These are phyloP conservation scores for Cucumis hystrix DNA, from an alignment of 306 rosid genomes.

Conservation along the genomic window DNA sequence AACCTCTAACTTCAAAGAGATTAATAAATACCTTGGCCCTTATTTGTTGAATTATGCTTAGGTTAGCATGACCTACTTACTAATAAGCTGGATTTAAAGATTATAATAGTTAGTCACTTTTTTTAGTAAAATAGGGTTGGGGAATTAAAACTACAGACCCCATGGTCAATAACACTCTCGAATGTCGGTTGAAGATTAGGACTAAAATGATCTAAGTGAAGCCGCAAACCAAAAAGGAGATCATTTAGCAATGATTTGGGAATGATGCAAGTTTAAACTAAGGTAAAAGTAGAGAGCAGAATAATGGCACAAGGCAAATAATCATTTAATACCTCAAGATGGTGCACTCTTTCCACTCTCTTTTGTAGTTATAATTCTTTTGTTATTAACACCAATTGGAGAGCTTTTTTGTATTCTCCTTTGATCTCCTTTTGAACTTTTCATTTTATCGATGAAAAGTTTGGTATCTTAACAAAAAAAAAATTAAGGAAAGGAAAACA, in stretches of 20 bases:
- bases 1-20: neutral
- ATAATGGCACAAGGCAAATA: neutral
- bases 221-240: neutral
- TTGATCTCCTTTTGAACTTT: conserved; percentile 7
- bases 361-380: neutral
- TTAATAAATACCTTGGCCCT: neutral
- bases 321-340: conserved; percentile 1
- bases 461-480: conserved; percentile 1
- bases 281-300: neutral
- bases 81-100: neutral
- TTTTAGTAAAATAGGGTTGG: too few species aligned
- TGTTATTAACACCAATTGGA: neutral
- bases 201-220: neutral
- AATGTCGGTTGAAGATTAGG: neutral
- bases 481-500: neutral
- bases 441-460: conserved; percentile 7
- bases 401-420: conserved; percentile 5
- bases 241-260: neutral
- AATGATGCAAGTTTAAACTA: neutral
- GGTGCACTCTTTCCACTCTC: conserved; percentile 2
- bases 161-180: too few species aligned
- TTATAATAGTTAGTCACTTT: neutral
- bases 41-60: neutral
- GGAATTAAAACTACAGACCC: too few species aligned
- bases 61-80: neutral